phyloP scores from a whole-genome alignment of 345 rosid genomes.

The Lenwebbia sp. region DNA sequence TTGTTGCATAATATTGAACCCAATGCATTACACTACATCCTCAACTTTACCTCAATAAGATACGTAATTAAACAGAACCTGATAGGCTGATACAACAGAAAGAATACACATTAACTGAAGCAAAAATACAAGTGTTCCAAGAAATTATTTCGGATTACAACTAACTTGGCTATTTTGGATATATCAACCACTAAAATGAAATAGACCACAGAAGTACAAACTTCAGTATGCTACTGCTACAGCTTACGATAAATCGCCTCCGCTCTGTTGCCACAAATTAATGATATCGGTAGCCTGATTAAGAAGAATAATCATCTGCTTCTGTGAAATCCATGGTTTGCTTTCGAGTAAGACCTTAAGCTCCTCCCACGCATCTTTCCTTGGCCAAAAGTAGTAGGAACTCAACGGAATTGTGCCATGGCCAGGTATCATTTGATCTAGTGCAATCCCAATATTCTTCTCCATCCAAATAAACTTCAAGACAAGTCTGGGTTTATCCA shows the following conservation, averaged over 20 bases:
- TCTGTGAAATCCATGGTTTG: slow-evolving; percentile 78
- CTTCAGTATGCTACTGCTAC: neutral
- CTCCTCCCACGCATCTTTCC: slow-evolving; percentile 84
- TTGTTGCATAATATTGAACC: neutral
- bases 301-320: slow-evolving; percentile 61
- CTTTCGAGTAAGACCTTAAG: slow-evolving; percentile 63
- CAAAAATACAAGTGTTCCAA: neutral
- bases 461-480: slow-evolving; percentile 91
- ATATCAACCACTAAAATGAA: neutral
- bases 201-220: neutral
- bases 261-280: slow-evolving; percentile 66
- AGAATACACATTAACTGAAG: neutral
- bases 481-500: slow-evolving; percentile 63
- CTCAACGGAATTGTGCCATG: slow-evolving; percentile 73
- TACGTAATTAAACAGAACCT: neutral
- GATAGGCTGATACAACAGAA: neutral
- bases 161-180: neutral
- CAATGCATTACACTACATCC: neutral
- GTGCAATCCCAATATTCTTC: slow-evolving; percentile 65
- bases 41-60: neutral
- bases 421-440: slow-evolving; percentile 64
- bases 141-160: neutral
- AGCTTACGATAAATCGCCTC: slow-evolving; percentile 21
- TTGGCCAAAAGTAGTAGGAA: slow-evolving; percentile 86
- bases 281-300: slow-evolving; percentile 83